A percentile compares a stretch with the other conserved stretches of the same genome.
phyloP scores from a whole-genome alignment of 352 stramenopile genomes.

The Phytophthora tentaculata region DNA sequence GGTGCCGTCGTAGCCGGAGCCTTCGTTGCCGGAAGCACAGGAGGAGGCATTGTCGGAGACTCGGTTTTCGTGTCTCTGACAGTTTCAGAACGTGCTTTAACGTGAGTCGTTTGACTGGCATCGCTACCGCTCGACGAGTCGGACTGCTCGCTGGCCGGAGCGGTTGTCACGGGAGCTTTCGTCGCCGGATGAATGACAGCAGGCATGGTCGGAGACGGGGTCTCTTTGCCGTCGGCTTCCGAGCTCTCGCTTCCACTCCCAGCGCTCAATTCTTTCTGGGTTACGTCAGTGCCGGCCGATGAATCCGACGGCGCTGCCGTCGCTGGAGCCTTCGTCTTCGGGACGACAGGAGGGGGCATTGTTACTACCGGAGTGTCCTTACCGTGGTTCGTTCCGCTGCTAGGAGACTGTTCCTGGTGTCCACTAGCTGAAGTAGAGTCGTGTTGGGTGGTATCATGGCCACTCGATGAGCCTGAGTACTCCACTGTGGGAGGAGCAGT shows the following conservation, averaged over 20 bases:
- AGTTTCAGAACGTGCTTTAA: neutral
- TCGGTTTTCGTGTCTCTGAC: too few relatives aligned
- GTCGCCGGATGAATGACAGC: slow-evolving; percentile 12
- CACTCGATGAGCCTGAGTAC: neutral
- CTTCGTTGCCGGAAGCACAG: slow-evolving; percentile 9
- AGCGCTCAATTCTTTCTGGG: too few relatives aligned
- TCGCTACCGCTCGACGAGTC: slow-evolving; percentile 6
- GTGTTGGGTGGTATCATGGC: neutral
- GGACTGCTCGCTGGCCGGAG: neutral
- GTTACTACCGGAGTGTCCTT: neutral
- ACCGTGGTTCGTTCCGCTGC: neutral
- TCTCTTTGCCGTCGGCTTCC: neutral
- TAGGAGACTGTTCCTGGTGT: neutral
- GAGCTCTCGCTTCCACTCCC: slow-evolving; percentile 2
- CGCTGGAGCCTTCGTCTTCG: slow-evolving; percentile 1
- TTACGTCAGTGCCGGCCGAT: neutral
- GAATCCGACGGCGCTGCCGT: slow-evolving; percentile 8
- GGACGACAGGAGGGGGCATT: slow-evolving; percentile 3
- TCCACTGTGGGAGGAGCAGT: neutral
- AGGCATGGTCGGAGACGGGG: slow-evolving; percentile 19
- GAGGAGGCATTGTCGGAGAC: slow-evolving; percentile 16
- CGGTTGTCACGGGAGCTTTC: slow-evolving; percentile 11
- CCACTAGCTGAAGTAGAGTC: neutral
- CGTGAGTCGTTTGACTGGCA: neutral
- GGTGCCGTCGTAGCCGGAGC: neutral